These are phyloP conservation scores for Atkinsonella texensis DNA, from an alignment of 2,329 filamentous ascomycete genomes.

Conservation along the genomic window DNA sequence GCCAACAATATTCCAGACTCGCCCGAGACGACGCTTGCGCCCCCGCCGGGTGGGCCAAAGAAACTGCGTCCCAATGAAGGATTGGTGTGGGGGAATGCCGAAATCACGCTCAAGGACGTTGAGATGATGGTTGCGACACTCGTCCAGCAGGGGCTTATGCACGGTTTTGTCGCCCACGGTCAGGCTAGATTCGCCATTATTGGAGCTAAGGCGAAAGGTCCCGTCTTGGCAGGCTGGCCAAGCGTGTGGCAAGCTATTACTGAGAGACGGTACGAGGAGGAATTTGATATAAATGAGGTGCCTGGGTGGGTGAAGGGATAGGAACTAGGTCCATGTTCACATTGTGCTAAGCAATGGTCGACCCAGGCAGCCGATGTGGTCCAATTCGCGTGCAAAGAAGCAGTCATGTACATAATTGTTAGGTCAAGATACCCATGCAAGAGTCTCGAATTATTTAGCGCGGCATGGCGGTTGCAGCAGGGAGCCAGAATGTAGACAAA, in stretches of 20 bases:
- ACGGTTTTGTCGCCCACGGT: slow-evolving; percentile 72
- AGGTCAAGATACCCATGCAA: not conserved
- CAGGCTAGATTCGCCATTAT: slow-evolving; percentile 70
- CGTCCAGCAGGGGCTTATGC: slow-evolving; percentile 67
- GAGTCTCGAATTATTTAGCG: not conserved
- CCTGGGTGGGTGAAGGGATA: slow-evolving; percentile 60
- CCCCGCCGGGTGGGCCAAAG: slow-evolving; percentile 34
- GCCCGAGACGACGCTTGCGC: slow-evolving; percentile 30
- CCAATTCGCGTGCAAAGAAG: not conserved
- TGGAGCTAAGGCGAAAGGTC: slow-evolving; percentile 56
- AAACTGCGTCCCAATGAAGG: slow-evolving; percentile 45
- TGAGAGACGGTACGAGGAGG: slow-evolving; percentile 45
- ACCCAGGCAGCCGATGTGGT: not conserved
- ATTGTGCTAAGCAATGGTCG: not conserved
- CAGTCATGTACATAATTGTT: not conserved
- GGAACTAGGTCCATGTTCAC: not conserved
- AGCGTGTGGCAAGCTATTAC: slow-evolving; percentile 57
- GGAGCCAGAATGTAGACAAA: not conserved
- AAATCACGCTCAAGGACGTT: slow-evolving; percentile 50
- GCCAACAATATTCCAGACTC: slow-evolving; percentile 30
- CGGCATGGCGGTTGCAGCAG: not conserved
- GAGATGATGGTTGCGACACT: slow-evolving; percentile 68
- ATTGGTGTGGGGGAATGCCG: slow-evolving; percentile 50
- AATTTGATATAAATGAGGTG: slow-evolving; percentile 50
- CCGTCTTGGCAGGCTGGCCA: slow-evolving; percentile 64